phyloP scores from a whole-genome alignment of 179 eudicot species.

The Beta macrorhiza region DNA sequence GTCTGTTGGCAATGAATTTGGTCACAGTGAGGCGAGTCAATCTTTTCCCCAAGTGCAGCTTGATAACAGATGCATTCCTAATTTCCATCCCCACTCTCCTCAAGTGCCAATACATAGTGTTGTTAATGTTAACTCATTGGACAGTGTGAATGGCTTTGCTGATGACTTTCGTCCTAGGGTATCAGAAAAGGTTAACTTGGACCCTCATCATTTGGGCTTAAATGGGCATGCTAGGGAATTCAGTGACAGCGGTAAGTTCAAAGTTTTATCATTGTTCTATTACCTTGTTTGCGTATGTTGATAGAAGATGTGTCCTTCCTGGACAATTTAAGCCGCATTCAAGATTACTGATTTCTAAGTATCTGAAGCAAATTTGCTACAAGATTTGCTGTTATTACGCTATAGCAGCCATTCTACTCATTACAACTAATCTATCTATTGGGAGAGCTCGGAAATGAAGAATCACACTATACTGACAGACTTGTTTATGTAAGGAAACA shows the following conservation, averaged over 20 bases:
- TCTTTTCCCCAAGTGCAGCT: slow-evolving; percentile 30
- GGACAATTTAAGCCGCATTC: neutral
- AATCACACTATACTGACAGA: neutral
- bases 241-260: slow-evolving; percentile 37
- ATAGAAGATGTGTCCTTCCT: neutral
- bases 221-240: slow-evolving; percentile 37
- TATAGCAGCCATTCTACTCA: neutral
- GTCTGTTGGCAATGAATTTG: slow-evolving; percentile 35
- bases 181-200: slow-evolving; percentile 34
- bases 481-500: slow-evolving; percentile 1
- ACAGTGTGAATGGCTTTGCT: slow-evolving; percentile 24
- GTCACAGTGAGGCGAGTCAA: slow-evolving; percentile 31
- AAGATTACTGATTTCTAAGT: neutral
- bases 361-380: neutral
- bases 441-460: neutral
- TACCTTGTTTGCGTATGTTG: neutral
- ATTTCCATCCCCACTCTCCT: slow-evolving; percentile 41
- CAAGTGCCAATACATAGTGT: slow-evolving; percentile 34
- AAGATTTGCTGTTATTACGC: neutral
- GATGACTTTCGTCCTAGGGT: slow-evolving; percentile 30
- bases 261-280: neutral
- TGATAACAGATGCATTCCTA: slow-evolving; percentile 29
- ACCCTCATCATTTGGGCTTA: slow-evolving; percentile 34
- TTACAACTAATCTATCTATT: neutral
- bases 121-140: slow-evolving; percentile 30